These are phyloP conservation scores for Annulohypoxylon nitens DNA, from an alignment of 495 filamentous ascomycete genomes.

Conservation along the genomic window DNA sequence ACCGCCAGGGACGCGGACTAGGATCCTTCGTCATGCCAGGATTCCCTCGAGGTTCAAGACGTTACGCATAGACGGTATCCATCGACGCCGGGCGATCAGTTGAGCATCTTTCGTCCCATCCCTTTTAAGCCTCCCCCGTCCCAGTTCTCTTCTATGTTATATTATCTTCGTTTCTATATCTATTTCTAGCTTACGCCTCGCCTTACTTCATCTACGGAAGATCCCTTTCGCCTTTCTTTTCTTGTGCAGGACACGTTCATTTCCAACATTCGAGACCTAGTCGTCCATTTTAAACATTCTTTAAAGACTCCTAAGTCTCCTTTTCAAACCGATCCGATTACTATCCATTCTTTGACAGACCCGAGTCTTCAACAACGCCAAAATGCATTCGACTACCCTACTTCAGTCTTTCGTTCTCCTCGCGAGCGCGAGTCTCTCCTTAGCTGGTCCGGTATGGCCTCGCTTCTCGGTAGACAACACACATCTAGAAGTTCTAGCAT, in stretches of 20 bases:
- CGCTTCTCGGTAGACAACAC: slow-evolving; percentile 46
- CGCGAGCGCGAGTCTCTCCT: slow-evolving; percentile 32
- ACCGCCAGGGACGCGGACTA: not conserved
- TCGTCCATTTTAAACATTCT: slow-evolving; percentile 39
- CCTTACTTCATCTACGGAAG: slow-evolving; percentile 13
- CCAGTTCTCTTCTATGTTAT: not conserved
- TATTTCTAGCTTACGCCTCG: slow-evolving; percentile 13
- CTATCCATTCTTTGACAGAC: slow-evolving; percentile 2
- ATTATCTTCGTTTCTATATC: slow-evolving; percentile 2
- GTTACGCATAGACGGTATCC: slow-evolving; percentile 9
- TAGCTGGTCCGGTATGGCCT: slow-evolving; percentile 45
- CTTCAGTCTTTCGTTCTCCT: slow-evolving; percentile 42
- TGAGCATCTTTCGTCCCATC: slow-evolving; percentile 23
- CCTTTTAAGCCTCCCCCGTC: slow-evolving; percentile 11
- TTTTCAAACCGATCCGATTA: not conserved
- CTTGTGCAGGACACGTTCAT: slow-evolving; percentile 44
- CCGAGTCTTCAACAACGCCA: slow-evolving; percentile 22
- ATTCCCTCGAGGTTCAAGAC: slow-evolving; percentile 22
- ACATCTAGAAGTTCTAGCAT: slow-evolving; percentile 53
- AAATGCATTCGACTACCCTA: slow-evolving; percentile 39
- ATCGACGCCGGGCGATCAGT: slow-evolving; percentile 22
- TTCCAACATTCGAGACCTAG: slow-evolving; percentile 43
- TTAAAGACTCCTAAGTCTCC: slow-evolving; percentile 9
- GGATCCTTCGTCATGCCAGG: slow-evolving; percentile 19
- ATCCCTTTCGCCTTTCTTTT: slow-evolving; percentile 14